These are phyloP conservation scores for Umbelopsis sp. DNA, from an alignment of 371 early-diverging fungal species.

Conservation along the genomic window DNA sequence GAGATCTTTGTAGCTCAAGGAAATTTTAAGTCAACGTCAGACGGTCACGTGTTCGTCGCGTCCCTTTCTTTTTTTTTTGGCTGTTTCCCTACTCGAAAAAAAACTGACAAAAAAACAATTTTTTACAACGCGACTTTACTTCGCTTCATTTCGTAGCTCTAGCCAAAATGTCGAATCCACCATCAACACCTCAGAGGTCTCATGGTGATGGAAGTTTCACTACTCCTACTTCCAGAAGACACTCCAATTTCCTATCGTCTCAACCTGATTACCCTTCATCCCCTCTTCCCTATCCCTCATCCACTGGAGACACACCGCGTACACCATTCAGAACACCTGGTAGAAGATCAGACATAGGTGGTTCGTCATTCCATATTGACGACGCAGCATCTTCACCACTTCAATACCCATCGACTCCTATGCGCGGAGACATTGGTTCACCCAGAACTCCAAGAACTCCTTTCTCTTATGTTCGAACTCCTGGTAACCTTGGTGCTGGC, in stretches of 20 bases:
- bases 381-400: slow-evolving; percentile 42
- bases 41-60: slow-evolving; percentile 10
- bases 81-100: background rate
- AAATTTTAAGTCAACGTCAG: background rate
- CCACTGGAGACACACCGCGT: slow-evolving; percentile 40
- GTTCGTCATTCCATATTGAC: slow-evolving; percentile 43
- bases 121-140: slow-evolving; percentile 10
- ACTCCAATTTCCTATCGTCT: slow-evolving; percentile 6
- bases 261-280: slow-evolving; percentile 26
- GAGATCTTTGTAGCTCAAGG: background rate
- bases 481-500: slow-evolving; percentile 25
- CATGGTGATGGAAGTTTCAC: slow-evolving; percentile 1
- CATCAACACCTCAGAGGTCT: slow-evolving; percentile 27
- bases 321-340: slow-evolving; percentile 37
- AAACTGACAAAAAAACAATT: background rate
- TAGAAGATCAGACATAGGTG: slow-evolving; percentile 48
- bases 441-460: slow-evolving; percentile 39
- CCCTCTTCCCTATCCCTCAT: slow-evolving; percentile 27
- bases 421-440: slow-evolving; percentile 31
- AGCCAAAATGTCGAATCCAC: slow-evolving; percentile 19
- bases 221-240: slow-evolving; percentile 11
- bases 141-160: background rate
- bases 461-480: slow-evolving; percentile 46
- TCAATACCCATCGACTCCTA: slow-evolving; percentile 48
- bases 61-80: background rate